These are phyloP conservation scores for Rugonectria rugulosa DNA, from an alignment of 2,329 filamentous ascomycete genomes.

Conservation along the genomic window DNA sequence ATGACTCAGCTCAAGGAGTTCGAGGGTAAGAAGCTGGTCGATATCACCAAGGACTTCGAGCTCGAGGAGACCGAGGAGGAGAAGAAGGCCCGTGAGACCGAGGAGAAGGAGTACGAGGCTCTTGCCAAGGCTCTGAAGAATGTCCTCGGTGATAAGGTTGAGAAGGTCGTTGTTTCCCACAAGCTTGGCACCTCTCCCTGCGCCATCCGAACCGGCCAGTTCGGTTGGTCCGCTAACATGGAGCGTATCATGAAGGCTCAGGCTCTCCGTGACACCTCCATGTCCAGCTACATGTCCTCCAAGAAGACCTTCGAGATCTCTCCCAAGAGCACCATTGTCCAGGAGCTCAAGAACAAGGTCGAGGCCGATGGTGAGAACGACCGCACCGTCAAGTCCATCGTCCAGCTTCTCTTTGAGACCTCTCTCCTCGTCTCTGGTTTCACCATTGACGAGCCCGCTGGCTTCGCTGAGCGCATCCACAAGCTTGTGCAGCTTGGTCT, in stretches of 20 bases:
- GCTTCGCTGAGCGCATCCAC: constrained; percentile 99
- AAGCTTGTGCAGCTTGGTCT: constrained; percentile 98
- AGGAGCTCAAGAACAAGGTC: constrained; percentile 99
- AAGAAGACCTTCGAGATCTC: constrained; percentile 99
- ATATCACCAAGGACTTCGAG: constrained; percentile 99
- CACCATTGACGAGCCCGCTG: constrained; percentile 98
- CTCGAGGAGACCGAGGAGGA: constrained; percentile 99
- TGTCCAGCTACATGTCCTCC: constrained; percentile 99
- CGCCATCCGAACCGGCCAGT: constrained; percentile 99
- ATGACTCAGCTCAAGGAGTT: constrained; percentile 99
- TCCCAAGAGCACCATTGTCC: constrained; percentile 96
- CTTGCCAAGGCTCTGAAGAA: constrained; percentile 99
- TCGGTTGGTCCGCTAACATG: constrained; percentile 99
- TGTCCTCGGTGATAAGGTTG: constrained; percentile 98
- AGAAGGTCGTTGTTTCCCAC: constrained; percentile 99
- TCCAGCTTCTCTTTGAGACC: constrained; percentile 98
- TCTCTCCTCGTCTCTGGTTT: constrained; percentile 98
- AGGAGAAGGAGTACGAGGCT: constrained; percentile 98
- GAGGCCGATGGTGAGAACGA: constrained; percentile 97
- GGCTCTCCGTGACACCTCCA: constrained; percentile 98
- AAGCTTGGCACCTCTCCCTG: constrained; percentile 95
- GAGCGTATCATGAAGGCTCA: constrained; percentile 99
- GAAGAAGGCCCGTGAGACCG: constrained; percentile 92
- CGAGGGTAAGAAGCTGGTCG: constrained; percentile 99
- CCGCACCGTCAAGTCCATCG: constrained; percentile 99